A percentile compares a stretch with the other conserved stretches of the same genome.
Conservation (phyloP, 2,329 filamentous ascomycete genomes). For the Blastomyces emzantsi region DNA sequence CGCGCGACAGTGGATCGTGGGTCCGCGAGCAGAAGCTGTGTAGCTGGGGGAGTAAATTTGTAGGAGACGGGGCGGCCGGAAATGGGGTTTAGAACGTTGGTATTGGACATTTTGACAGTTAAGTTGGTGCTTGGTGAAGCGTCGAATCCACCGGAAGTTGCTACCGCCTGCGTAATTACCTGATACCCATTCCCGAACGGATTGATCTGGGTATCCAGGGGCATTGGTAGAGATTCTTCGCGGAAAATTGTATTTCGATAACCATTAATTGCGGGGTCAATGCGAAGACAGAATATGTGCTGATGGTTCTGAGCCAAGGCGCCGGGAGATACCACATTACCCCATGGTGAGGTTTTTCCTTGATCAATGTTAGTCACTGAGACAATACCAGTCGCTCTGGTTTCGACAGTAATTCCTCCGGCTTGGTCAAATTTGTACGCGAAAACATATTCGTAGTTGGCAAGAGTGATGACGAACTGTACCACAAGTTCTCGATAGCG, state of each 20-base stretch:
- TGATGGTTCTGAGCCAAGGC: constrained; percentile 62
- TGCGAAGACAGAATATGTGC: constrained; percentile 57
- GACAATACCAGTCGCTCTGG: constrained; percentile 58
- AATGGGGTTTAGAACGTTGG: constrained; percentile 35
- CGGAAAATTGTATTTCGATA: constrained; percentile 46
- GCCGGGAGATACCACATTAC: constrained; percentile 55
- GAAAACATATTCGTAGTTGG: constrained; percentile 64
- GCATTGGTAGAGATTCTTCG: constrained; percentile 46
- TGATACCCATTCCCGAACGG: constrained; percentile 55
- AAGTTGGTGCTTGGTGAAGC: constrained; percentile 42
- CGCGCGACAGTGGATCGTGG: constrained; percentile 36
- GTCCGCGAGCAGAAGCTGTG: constrained; percentile 42
- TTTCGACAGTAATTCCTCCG: constrained; percentile 53
- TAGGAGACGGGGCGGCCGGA: constrained; percentile 39
- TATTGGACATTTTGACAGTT: constrained; percentile 44
- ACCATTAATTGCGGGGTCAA: constrained; percentile 56
- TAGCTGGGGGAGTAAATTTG: constrained; percentile 41
- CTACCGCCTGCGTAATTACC: constrained; percentile 42
- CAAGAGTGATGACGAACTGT: constrained; percentile 59
- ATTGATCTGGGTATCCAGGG: constrained; percentile 47
- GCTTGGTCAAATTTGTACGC: constrained; percentile 56
- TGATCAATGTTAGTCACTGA: constrained; percentile 52
- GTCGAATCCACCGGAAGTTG: constrained; percentile 42
- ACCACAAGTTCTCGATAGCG: constrained; percentile 55
- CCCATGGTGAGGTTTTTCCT: constrained; percentile 46